Evolutionary conservation across 2,329 filamentous ascomycete species (phyloP).

Genomic region (Fusarium longipes): DNA sequence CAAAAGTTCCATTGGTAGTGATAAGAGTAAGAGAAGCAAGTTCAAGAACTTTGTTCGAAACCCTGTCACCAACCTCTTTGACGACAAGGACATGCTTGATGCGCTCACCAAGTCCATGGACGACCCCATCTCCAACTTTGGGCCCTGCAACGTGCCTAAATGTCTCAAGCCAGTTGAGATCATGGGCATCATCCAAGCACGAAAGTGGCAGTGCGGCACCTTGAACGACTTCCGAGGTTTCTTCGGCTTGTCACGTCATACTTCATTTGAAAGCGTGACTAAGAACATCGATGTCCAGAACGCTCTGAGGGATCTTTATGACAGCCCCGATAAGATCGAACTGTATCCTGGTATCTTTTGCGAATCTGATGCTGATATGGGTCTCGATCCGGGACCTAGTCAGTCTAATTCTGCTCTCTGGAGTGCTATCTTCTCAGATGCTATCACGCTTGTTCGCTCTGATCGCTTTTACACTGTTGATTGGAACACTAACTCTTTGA

Average conservation of each 20-base stretch:
- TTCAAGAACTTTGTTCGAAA: constrained; percentile 15
- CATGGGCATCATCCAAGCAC: constrained; percentile 68
- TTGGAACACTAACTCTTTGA: constrained; percentile 54
- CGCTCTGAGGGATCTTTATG: constrained; percentile 58
- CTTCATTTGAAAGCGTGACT: constrained; percentile 59
- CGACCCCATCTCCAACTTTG: constrained; percentile 60
- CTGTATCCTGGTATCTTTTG: constrained; percentile 74
- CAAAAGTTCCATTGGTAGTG: accelerated
- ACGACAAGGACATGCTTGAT: constrained; percentile 28
- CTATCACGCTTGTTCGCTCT: constrained; percentile 75
- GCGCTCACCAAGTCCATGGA: constrained; percentile 61
- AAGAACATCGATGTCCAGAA: constrained; percentile 12
- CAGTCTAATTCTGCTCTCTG: constrained; percentile 68
- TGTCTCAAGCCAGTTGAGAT: constrained; percentile 68
- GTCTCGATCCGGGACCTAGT: constrained; percentile 73
- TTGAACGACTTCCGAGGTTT: constrained; percentile 73
- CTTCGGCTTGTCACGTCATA: constrained; percentile 66
- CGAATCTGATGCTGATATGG: constrained; percentile 60
- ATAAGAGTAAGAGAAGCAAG: background rate
- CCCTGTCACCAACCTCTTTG: constrained; percentile 22
- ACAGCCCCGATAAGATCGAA: constrained; percentile 70
- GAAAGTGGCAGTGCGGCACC: constrained; percentile 62
- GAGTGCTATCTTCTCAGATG: constrained; percentile 75
- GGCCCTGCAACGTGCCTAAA: constrained; percentile 66
- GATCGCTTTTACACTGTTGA: constrained; percentile 72